Percentiles rank a stretch among this genome's conserved stretches.
Conservation (phyloP, 2,329 filamentous ascomycete genomes). For the Dryadomyces quercivorus region DNA sequence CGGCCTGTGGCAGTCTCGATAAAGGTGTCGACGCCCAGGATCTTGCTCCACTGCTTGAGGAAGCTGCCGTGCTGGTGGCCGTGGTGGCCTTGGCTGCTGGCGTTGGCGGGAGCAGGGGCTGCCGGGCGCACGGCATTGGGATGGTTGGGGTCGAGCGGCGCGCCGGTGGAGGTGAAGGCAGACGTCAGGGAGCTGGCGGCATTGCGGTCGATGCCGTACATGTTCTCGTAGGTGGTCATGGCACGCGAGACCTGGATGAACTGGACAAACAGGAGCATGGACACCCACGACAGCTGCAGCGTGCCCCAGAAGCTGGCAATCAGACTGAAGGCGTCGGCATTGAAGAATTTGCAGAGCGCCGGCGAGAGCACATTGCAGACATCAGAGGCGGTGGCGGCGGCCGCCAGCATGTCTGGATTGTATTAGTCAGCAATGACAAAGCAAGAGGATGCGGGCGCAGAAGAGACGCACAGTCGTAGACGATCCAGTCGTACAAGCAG, state of each 20-base stretch:
- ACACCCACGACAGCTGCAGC: conserved; percentile 85
- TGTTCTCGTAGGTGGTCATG: conserved; percentile 94
- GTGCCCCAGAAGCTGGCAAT: conserved; percentile 67
- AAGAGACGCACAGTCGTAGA: conserved; percentile 54
- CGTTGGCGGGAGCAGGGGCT: conserved; percentile 31
- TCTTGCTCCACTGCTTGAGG: conserved; percentile 66
- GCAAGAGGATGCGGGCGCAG: background rate
- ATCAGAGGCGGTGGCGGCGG: conserved; percentile 39
- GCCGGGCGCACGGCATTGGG: conserved; percentile 36
- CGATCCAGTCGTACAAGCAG: conserved; percentile 55
- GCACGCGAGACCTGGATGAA: conserved; percentile 84
- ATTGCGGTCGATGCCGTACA: conserved; percentile 63
- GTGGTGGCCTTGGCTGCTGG: conserved; percentile 22
- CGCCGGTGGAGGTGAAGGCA: conserved; percentile 67
- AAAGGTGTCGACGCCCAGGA: conserved; percentile 87
- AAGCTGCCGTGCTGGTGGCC: conserved; percentile 43
- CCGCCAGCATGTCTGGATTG: conserved; percentile 47
- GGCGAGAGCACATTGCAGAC: conserved; percentile 68
- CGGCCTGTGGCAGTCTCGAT: conserved; percentile 83
- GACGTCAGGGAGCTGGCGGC: conserved; percentile 47
- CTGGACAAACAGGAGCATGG: conserved; percentile 94
- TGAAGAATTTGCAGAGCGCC: conserved; percentile 61
- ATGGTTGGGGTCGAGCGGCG: conserved; percentile 55
- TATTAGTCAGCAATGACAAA: conserved; percentile 15
- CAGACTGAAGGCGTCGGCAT: conserved; percentile 74